These are phyloP conservation scores for Penicillium sp. DNA, from an alignment of 2,329 filamentous ascomycete genomes.

Conservation along the genomic window DNA sequence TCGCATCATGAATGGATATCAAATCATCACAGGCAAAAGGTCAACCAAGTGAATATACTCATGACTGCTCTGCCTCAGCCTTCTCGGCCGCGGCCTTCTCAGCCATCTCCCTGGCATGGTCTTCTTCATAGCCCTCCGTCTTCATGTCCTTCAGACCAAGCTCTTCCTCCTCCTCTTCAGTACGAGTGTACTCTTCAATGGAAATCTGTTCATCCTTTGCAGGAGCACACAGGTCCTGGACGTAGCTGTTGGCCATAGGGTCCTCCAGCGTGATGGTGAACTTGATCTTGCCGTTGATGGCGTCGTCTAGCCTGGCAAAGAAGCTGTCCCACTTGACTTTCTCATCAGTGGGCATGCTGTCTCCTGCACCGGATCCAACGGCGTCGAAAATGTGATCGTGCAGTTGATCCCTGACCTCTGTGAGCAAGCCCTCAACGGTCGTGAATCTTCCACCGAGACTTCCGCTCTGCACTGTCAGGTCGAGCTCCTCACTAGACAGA, in stretches of 20 bases:
- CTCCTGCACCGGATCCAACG: slow-evolving; percentile 62
- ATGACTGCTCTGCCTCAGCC: slow-evolving; percentile 23
- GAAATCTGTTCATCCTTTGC: slow-evolving; percentile 80
- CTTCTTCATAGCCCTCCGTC: slow-evolving; percentile 74
- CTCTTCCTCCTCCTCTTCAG: slow-evolving; percentile 88
- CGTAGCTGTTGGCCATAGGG: slow-evolving; percentile 85
- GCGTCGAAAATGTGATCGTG: slow-evolving; percentile 80
- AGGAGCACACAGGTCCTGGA: slow-evolving; percentile 76
- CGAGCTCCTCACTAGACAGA: slow-evolving; percentile 79
- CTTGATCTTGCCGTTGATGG: slow-evolving; percentile 71
- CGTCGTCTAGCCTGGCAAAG: slow-evolving; percentile 68
- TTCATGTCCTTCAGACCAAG: slow-evolving; percentile 90
- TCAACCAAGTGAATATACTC: slow-evolving; percentile 12
- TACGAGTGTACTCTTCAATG: slow-evolving; percentile 76
- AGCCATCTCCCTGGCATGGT: slow-evolving; percentile 28
- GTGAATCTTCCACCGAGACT: slow-evolving; percentile 95
- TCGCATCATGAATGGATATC: slow-evolving; percentile 23
- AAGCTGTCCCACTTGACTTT: slow-evolving; percentile 73
- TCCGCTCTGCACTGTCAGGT: slow-evolving; percentile 61
- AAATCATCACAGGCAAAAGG: slow-evolving; percentile 14
- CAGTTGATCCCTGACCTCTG: slow-evolving; percentile 86
- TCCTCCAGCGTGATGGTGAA: slow-evolving; percentile 83
- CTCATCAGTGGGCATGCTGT: slow-evolving; percentile 65
- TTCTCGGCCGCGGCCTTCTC: slow-evolving; percentile 3
- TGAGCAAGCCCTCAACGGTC: slow-evolving; percentile 88